Evolutionary conservation across 2,329 filamentous ascomycete species (phyloP).

Genomic region (Hymenoscyphus scutula): DNA sequence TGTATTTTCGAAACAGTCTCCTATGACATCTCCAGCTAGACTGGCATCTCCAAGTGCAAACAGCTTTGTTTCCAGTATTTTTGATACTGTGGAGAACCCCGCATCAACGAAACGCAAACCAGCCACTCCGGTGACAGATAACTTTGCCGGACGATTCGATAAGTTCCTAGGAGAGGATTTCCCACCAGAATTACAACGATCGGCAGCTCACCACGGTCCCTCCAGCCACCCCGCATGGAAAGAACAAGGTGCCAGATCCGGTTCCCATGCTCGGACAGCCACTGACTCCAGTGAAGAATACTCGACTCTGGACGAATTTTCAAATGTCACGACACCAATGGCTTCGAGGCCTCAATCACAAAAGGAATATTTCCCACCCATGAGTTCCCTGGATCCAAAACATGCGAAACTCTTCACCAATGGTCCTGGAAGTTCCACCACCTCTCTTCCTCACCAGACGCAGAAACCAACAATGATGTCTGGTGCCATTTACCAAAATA

Average conservation of each 20-base stretch:
- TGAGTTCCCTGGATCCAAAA: background rate
- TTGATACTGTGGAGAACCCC: constrained; percentile 12
- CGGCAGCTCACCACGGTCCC: background rate
- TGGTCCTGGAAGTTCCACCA: constrained; percentile 10
- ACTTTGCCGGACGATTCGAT: background rate
- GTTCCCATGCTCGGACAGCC: constrained; percentile 18
- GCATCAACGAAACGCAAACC: constrained; percentile 6
- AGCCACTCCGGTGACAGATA: background rate
- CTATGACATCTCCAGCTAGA: background rate
- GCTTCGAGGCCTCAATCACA: constrained; percentile 31
- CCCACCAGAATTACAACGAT: background rate
- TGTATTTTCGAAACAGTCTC: constrained; percentile 15
- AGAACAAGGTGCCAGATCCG: constrained; percentile 6
- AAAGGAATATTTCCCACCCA: constrained; percentile 18
- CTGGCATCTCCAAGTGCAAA: constrained; percentile 6
- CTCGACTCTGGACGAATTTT: constrained; percentile 28
- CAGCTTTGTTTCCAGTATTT: constrained; percentile 13
- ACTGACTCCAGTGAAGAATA: constrained; percentile 34
- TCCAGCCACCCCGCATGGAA: background rate
- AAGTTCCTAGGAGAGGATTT: constrained; percentile 12
- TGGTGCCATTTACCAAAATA: constrained; percentile 14
- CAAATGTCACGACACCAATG: constrained; percentile 32
- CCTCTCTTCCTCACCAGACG: constrained; percentile 4
- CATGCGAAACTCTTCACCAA: background rate
- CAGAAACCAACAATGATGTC: constrained; percentile 13